Base-by-base conservation (phyloP, 2,329 filamentous ascomycete species). In the Teratosphaeria gauchensis region DNA sequence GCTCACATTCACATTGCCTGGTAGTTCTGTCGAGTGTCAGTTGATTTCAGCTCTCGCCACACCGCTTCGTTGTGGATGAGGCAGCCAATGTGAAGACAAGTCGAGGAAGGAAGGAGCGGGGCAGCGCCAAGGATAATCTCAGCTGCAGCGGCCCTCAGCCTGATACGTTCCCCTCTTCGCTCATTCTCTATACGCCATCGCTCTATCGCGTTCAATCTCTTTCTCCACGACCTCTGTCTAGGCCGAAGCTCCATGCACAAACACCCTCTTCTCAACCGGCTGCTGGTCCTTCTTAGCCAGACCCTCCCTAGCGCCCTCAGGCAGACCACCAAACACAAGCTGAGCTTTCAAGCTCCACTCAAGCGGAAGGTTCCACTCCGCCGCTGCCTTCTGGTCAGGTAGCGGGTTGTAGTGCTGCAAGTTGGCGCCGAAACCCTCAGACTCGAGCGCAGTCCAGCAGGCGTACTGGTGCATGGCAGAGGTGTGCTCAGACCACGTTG, bases 391-490 rank as follows among this genome's bases (percentile, higher is more conserved):
- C 64, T 81, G 79, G 76, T 95, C 88, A 66, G 95, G 84, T 59
- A 96, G 75, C 21, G 90, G 90, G 82, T 90, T 94, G 81, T 95
- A 95, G 79, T 96, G 91, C 81, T 96, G 91, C 56, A 96, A 81
- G 80, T 92, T 95, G 72, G 87, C 88, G 64, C 90, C 90, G 58
- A 95, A 83, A 32, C 91, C 90, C 72, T 94, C 90, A 61, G 86
- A 81, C 77, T 92, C 88, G 59, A 96, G 84, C 3, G 86, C 88
- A 19, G 86, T 86, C 91, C 91, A 96, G 65, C 90, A 72, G 64
- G 84, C 79, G 76, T 83, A 88, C 79, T 96, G 89, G 70, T 89
- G 83, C 84, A 96, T 96, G 74, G 82, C 92, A 72, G 82, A 82
- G 63, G 86, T 85, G 76, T 96, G 90, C 63, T 82, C 78, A 59